Base-by-base conservation (phyloP, 2,329 filamentous ascomycete species). In the Ophiostoma tasmaniense region DNA sequence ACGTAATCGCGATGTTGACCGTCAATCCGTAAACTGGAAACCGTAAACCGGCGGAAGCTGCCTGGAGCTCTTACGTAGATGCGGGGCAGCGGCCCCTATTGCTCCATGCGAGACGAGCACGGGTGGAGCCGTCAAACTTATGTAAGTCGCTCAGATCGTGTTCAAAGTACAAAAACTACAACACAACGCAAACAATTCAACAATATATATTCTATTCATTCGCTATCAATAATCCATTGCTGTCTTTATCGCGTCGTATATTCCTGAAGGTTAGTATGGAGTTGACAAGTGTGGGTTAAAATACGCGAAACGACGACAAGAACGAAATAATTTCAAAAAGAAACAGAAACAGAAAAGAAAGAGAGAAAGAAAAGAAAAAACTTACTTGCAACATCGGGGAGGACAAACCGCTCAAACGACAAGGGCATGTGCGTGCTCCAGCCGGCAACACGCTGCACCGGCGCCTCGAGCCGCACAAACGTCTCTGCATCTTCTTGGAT, bases 311-410 rank as follows among this genome's bases (percentile, higher is more conserved):
- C 13, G 20, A 39, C 25, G 33, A n/a, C 7, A 14, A 42, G 3
- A 30, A 28, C n/a, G n/a, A 39, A 3, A 17, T 10, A 17, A 42
- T 7, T 7, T 3, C 14, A 13, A 22, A 17, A 65, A 28, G 17
- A 65, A 65, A 17, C 1, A 65, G 10, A 8, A 30, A 20, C 42
- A 28, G 64, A 2, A 28, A n/a, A 30, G 17, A 28, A 17, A 42
- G 25, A 33, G 45, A 20, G 20, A 42, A 35, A 13, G 11, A 35
- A 20, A 50, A 66, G 17, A 17, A 42, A 10, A 22, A 17, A 90
- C 92, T 88, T 81, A 96, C 93, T 88, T 17, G 91, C 87, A 74
- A 96, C 89, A 79, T 97, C 93, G 0, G 93, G 93, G 68, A 96
- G 82, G 76, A 93, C 89, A 72, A 92, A 91, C 76, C 84, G 87